Base-by-base conservation (phyloP, 345 rosid species). In the Citrus sp. region DNA sequence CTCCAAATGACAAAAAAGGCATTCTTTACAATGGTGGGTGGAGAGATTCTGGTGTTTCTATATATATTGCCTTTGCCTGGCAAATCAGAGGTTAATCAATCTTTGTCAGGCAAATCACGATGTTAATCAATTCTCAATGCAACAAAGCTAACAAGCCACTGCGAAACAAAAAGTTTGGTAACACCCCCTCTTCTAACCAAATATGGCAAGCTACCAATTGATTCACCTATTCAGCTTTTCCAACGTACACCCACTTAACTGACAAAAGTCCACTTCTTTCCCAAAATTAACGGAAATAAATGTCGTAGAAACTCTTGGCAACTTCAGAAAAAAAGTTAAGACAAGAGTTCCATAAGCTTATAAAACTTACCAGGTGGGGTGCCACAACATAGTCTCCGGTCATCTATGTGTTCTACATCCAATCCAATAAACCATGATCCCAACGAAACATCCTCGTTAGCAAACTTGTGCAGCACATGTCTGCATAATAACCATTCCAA, bases 371-470 rank as follows among this genome's bases (percentile, higher is more conserved):
- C 99, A 35, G 92, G 92, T 62, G 94, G 92, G 51, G 99, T 96
- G 54, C 98, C 99, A 74, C 99, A 96, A 82, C 99, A 96, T 1
- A 96, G 90, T 85, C 99, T 92, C 71, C 99, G 89, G 78, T 96
- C 99, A 84, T 96, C 98, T 64, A 96, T 89, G 80, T 96, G 98
- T 78, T 96, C 98, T 62, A 73, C 98, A 82, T 96, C 98, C 87
- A 96, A 81, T 77, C 99, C 99, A 69, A 96, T 89, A 86, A 94
- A 92, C 98, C 99, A 96, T 21, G 99, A 89, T 70, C 99, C 99
- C 79, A 96, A 73, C 4, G 99, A 92, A 76, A 96, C 99, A 86
- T 94, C 99, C 80, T 96, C 99, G 22, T 96, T 96, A 6, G 92
- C 92, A 56, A 87, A 96, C 84, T 85, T 92, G 85, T 94, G 99